These are phyloP conservation scores for Phtheirospermum japonicum DNA, from an alignment of 257 asterid genomes.

Conservation along the genomic window DNA sequence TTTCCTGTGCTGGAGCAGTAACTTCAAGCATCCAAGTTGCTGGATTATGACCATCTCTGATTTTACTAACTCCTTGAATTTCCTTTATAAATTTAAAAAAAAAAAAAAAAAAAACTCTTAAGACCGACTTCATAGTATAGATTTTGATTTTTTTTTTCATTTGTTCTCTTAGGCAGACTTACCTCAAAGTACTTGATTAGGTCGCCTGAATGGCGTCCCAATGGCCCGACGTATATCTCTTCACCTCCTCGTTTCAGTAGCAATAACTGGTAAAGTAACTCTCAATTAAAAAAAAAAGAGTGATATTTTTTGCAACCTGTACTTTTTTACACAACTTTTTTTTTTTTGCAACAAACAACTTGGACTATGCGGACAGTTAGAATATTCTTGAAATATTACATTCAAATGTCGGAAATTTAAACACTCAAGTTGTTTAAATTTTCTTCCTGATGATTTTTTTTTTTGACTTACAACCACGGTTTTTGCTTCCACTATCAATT, in stretches of 20 bases:
- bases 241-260: constrained; percentile 69
- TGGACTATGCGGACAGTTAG: too few species aligned
- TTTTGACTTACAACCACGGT: too few species aligned
- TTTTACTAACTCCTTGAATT: constrained; percentile 43
- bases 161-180: constrained; percentile 7
- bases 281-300: too few species aligned
- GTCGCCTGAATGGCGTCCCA: constrained; percentile 51
- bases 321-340: too few species aligned
- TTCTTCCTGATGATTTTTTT: too few species aligned
- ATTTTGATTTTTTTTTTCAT: background rate
- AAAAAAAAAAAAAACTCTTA: constrained; percentile 7
- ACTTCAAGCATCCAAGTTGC: constrained; percentile 81
- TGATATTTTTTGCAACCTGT: too few species aligned
- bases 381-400: too few species aligned
- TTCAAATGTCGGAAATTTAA: too few species aligned
- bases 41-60: constrained; percentile 56
- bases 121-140: background rate
- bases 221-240: constrained; percentile 69
- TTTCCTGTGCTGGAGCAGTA: constrained; percentile 42
- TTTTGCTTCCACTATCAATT: background rate
- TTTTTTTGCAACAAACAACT: too few species aligned
- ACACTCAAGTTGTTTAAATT: too few species aligned
- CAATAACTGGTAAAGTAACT: constrained; percentile 34
- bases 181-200: constrained; percentile 59
- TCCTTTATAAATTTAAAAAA: constrained; percentile 38